Base-by-base conservation (phyloP, 331 rosid genomes). In the Cydonia oblonga region DNA sequence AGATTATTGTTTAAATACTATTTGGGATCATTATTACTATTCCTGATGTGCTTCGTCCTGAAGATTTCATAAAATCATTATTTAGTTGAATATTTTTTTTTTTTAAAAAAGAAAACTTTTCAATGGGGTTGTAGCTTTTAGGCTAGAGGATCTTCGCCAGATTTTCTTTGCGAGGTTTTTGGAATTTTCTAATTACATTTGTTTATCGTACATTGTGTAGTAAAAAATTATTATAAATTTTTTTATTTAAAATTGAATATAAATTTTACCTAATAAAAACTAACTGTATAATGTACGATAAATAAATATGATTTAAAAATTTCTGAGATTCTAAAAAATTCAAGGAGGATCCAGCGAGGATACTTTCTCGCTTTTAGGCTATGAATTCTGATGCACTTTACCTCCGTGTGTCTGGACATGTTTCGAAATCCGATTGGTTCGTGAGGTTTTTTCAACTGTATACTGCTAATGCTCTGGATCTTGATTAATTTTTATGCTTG, bases 151-250 rank as follows among this genome's bases (percentile, higher is more conserved):
- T 28, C 29, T 3, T 28, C n/a, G 0, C 29, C 4, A 0, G 32
- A 29, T 29, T 29, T 5, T 29, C 32, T 29, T 29, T 29, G 32
- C 5, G 0, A 38, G 4, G 0, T 9, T 38, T 38, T 0, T 38
- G 0, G 1, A 2, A 35, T 35, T 0, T 0, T 2, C 0, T 0
- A 35, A 0, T 2, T 0, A 35, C 0, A 35, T 35, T 35, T 0
- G 0, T 35, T 35, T 35, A 35, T 35, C 0, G 13, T 35, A 35
- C 0, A 35, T 35, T 0, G 0, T 1, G 1, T 0, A 0, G 2
- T 33, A 0, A 33, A 0, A 33, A 33, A 35, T 9, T 35, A 35
- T 2, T 35, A 1, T 35, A 35, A 35, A 2, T 35, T 35, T 35
- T 35, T 35, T 35, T 35, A 35, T 35, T 35, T 35, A 35, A 35